phyloP scores from a whole-genome alignment of 225 moss, liverwort and hornwort genomes.

The Neckera pumila region DNA sequence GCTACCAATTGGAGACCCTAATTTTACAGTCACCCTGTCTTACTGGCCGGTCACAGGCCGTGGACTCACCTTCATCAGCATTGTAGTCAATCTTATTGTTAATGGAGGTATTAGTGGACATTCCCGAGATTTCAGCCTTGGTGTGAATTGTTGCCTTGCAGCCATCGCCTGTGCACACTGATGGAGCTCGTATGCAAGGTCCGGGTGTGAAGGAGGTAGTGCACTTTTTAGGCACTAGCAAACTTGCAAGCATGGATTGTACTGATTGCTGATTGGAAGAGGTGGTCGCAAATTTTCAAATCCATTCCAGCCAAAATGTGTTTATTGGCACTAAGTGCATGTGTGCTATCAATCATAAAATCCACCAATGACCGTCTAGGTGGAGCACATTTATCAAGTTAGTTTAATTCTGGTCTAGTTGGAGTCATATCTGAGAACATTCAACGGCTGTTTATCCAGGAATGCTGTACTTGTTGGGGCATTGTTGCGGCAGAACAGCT shows the following conservation, averaged over 20 bases:
- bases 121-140: constrained; percentile 6
- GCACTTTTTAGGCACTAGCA: constrained; percentile 33
- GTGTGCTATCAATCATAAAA: constrained; percentile 5
- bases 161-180: constrained; percentile 45
- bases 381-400: not conserved
- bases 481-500: constrained; percentile 24
- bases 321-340: constrained; percentile 28
- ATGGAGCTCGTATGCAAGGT: constrained; percentile 53
- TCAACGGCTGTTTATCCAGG: constrained; percentile 37
- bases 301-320: constrained; percentile 32
- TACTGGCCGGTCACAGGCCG: not conserved
- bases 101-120: not conserved
- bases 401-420: constrained; percentile 9
- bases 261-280: constrained; percentile 32
- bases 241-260: constrained; percentile 40
- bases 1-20: not conserved
- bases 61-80: not conserved
- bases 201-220: constrained; percentile 66
- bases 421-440: constrained; percentile 32
- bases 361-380: not conserved
- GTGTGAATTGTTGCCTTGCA: constrained; percentile 29
- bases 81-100: not conserved
- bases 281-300: constrained; percentile 35
- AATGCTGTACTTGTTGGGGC: constrained; percentile 29
- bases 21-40: not conserved